A percentile compares a stretch with the other conserved stretches of the same genome.
Evolutionary conservation across 2,329 filamentous ascomycete genomes (phyloP).

Genomic region (Trichoderma sp.): DNA sequence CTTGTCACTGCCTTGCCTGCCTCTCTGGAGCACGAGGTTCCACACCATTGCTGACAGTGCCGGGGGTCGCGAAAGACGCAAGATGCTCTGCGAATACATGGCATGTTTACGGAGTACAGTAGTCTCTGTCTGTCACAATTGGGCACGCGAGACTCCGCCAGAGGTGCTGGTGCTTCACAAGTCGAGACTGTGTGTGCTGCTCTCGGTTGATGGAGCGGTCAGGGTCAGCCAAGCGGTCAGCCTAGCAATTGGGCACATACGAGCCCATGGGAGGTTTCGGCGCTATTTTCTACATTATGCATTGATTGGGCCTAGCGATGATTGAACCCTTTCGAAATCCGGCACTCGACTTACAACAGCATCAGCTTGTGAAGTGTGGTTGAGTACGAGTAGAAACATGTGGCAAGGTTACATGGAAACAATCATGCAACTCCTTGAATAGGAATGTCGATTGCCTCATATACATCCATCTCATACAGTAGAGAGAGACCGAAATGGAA

Average conservation of each 20-base stretch:
- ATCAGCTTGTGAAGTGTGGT: not conserved
- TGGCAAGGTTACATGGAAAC: not conserved
- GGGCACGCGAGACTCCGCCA: not conserved
- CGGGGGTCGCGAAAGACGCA: not conserved
- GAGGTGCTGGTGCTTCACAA: not conserved
- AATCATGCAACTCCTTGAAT: not conserved
- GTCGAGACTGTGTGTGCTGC: not conserved
- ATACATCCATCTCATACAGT: not conserved
- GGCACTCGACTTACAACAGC: not conserved
- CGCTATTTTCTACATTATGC: not conserved
- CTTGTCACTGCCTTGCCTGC: not conserved
- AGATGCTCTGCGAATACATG: not conserved
- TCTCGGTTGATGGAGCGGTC: not conserved
- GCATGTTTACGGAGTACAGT: not conserved
- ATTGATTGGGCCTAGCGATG: not conserved
- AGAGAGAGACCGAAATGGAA: not conserved
- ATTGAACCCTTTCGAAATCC: not conserved
- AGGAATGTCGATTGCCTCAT: not conserved
- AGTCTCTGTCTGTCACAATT: not conserved
- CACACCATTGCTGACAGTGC: not conserved
- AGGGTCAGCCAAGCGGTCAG: constrained; percentile 3
- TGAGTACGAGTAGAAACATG: not conserved
- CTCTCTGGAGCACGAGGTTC: not conserved
- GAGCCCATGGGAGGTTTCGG: not conserved
- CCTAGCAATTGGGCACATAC: not conserved